Percentiles rank a stretch among this genome's conserved stretches.
Evolutionary conservation across 1,284 basidiomycete genomes (phyloP).

Genomic region (Naganishia cerealis): DNA sequence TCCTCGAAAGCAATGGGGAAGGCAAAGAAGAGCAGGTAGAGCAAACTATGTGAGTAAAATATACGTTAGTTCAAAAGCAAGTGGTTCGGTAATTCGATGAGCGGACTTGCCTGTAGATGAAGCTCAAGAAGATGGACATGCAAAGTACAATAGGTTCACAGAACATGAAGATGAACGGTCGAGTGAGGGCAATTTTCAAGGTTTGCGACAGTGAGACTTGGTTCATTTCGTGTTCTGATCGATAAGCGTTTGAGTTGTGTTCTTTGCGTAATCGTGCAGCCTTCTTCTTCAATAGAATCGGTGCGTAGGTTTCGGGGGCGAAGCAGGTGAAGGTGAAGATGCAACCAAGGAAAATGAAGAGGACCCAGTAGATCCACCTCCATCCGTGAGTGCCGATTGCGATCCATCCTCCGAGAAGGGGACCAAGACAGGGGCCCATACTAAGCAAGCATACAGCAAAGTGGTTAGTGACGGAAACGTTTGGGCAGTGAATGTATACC

Average conservation of each 20-base stretch:
- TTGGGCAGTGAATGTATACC: neutral
- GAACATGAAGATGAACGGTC: conserved; percentile 54
- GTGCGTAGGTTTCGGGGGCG: conserved; percentile 53
- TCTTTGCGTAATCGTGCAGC: conserved; percentile 51
- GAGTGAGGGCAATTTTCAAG: conserved; percentile 49
- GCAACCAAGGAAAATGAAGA: conserved; percentile 50
- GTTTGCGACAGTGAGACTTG: conserved; percentile 43
- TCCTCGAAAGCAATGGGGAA: conserved; percentile 52
- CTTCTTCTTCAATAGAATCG: conserved; percentile 49
- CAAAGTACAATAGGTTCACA: conserved; percentile 55
- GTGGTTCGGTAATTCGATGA: neutral
- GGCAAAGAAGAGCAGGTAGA: conserved; percentile 51
- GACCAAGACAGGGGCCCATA: conserved; percentile 55
- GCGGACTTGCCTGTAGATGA: conserved; percentile 51
- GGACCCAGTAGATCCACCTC: conserved; percentile 57
- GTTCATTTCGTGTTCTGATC: conserved; percentile 49
- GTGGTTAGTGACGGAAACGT: conserved; percentile 31
- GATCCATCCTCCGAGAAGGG: conserved; percentile 54
- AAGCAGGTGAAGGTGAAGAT: conserved; percentile 45
- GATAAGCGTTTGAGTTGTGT: conserved; percentile 48
- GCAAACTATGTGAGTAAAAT: conserved; percentile 30
- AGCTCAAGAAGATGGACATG: conserved; percentile 56
- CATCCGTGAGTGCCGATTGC: conserved; percentile 44
- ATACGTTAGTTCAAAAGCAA: neutral
- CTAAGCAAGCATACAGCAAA: conserved; percentile 41